Base-by-base conservation (phyloP, 176 grass and related monocot genomes). In the Avena eriantha region DNA sequence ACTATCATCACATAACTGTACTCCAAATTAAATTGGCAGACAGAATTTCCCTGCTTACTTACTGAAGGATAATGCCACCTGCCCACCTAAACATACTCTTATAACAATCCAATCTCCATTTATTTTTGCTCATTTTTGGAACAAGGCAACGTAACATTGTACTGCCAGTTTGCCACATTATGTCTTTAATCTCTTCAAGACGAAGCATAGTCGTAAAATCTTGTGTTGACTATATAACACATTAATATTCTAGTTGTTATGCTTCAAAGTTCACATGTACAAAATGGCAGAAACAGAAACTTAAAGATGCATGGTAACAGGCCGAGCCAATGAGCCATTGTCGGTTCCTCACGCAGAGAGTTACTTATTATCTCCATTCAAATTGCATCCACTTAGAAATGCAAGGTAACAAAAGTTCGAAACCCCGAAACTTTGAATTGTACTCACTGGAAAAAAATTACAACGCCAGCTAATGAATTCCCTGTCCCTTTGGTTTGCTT, bases 111-210 rank as follows among this genome's bases (percentile, higher is more conserved):
- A 81, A 15, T 53, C 18, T 33, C 21, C 48, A 59, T 77, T 69
- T 11, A 19, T 9, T 48, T 69, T 82, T 17, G 2, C 26, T 29
- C 3, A 12, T 16, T 59, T 75, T 80, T 10, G 0, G 23, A 26
- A 63, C 19, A 76, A 68, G 59, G 22, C 58, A 84, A 50, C n/a
- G 46, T n/a, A 5, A 29, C 17, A 9, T 34, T 46, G 46, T 13
- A 80, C 19, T 16, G 24, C 43, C 17, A 51, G 47, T 22, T 81
- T 49, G 5, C 10, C 7, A 81, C 24, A 11, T 33, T 68, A 81
- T 15, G 17, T 56, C 79, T 19, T 71, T 17, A 68, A 82, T 55
- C 33, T 71, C 49, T 82, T 57, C 10, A 70, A 82, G 61, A 72
- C 8, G 21, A 56, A 66, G 57, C 39, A 77, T 10, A 39, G 49